A percentile compares a stretch with the other conserved stretches of the same genome.
phyloP scores from a whole-genome alignment of 805 yeast genomes.

The Yarrowia hollandica region DNA sequence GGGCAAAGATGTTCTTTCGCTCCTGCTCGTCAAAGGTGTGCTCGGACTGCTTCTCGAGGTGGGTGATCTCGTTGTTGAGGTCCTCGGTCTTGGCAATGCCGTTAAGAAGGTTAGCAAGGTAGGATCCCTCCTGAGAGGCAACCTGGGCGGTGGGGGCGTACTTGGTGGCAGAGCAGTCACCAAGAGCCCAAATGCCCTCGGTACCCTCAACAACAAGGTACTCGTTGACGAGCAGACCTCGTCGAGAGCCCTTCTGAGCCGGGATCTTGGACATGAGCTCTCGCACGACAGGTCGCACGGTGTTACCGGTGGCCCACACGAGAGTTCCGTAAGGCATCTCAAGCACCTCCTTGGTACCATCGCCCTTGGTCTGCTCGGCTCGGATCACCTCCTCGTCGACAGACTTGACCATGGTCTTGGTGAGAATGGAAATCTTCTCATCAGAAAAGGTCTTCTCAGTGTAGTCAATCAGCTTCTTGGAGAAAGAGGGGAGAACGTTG shows the following conservation, averaged over 20 bases:
- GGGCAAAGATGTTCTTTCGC: constrained; percentile 45
- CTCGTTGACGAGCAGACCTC: constrained; percentile 87
- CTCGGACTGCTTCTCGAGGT: constrained; percentile 42
- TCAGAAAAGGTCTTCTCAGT: constrained; percentile 74
- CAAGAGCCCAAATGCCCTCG: constrained; percentile 79
- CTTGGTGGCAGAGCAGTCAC: constrained; percentile 90
- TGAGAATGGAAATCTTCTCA: constrained; percentile 69
- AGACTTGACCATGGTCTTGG: constrained; percentile 85
- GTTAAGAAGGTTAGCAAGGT: constrained; percentile 70
- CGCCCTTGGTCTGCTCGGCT: constrained; percentile 65
- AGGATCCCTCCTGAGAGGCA: constrained; percentile 90
- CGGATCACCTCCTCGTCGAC: constrained; percentile 71
- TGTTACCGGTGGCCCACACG: constrained; percentile 98
- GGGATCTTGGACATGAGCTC: constrained; percentile 67
- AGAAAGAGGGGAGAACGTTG: constrained; percentile 63
- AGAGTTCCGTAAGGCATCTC: constrained; percentile 87
- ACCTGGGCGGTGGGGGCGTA: constrained; percentile 97
- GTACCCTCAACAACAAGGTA: constrained; percentile 80
- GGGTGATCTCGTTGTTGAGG: constrained; percentile 43
- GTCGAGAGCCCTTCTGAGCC: constrained; percentile 74
- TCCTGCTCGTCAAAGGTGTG: constrained; percentile 38
- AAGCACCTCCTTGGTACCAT: constrained; percentile 60
- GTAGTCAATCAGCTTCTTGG: constrained; percentile 53
- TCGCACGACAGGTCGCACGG: constrained; percentile 73
- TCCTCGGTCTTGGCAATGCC: constrained; percentile 46